Evolutionary conservation across 768 basidiomycete genomes (phyloP), one percentile per base, ranked within the genome.

Genomic region (Pholiota microspora): DNA sequence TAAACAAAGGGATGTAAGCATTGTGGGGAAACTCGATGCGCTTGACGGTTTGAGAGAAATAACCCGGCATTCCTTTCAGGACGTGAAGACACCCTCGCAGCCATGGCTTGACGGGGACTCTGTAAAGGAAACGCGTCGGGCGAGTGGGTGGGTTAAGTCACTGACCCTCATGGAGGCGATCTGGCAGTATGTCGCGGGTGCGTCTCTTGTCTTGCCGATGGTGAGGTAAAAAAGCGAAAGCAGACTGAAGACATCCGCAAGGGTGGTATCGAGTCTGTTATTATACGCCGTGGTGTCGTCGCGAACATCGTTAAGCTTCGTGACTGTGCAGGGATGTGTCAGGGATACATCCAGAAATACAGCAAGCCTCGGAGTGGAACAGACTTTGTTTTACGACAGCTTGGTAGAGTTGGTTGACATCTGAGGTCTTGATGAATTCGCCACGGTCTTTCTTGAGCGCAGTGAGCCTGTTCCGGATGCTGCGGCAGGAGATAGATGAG

Each of bases 151-250:
- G 48, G 52, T 49, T 38, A 28, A 55, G 50, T 36, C 49, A 86
- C 94, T 81, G 65, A 98, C 94, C 72, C 90, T 77, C 88, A 99
- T 97, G 56, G 89, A 94, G 34, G 94, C 93, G 59, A 98, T 86
- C 65, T 98, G 97, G 59, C 92, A 93, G 70, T 97, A 99, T 0
- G 90, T 93, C 23, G 95, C 96, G 0, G 96, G 95, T 8, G 88
- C 88, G 70, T 98, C 95, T 60, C 87, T 85, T 35, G 92, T 94
- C 75, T 94, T 95, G 38, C 97, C 97, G 58, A 99, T 94, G 32
- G 95, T 97, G 63, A 99, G 85, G 77, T 94, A 99, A 80, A 97
- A 98, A 60, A 99, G 82, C 12, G 94, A 96, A 40, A 99, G 82
- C 46, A 99, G 80, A 65, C 84, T 88, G 75, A 98, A 98, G 32